Percentiles rank a stretch among this genome's conserved stretches.
phyloP scores from a whole-genome alignment of 2,329 filamentous ascomycete species.

The Paraconiothyrium sp. region DNA sequence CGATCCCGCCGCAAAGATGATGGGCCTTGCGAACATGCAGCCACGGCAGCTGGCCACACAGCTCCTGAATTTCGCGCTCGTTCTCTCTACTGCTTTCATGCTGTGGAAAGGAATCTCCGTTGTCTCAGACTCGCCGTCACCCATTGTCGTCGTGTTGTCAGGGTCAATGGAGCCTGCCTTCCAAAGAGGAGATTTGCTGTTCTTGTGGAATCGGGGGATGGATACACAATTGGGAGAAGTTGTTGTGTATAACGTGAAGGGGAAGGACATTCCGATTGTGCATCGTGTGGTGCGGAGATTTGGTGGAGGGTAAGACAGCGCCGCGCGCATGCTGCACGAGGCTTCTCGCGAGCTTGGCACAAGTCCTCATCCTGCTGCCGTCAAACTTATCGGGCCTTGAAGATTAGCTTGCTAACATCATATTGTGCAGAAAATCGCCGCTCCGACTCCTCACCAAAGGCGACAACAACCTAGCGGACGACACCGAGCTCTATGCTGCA shows the following conservation, averaged over 20 bases:
- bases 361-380: slow-evolving; percentile 4
- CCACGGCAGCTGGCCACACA: slow-evolving; percentile 83
- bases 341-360: slow-evolving; percentile 17
- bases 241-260: slow-evolving; percentile 84
- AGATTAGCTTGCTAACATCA: neutral
- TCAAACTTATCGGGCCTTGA: slow-evolving; percentile 10
- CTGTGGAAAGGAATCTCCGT: slow-evolving; percentile 88
- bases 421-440: slow-evolving; percentile 53
- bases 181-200: slow-evolving; percentile 78
- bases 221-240: slow-evolving; percentile 76
- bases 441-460: slow-evolving; percentile 89
- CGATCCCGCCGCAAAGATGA: slow-evolving; percentile 37
- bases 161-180: slow-evolving; percentile 88
- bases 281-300: slow-evolving; percentile 84
- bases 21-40: slow-evolving; percentile 68
- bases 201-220: slow-evolving; percentile 76
- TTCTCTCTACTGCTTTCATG: slow-evolving; percentile 93
- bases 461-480: slow-evolving; percentile 94
- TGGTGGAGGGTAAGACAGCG: slow-evolving; percentile 62
- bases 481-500: slow-evolving; percentile 87
- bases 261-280: slow-evolving; percentile 97
- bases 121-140: slow-evolving; percentile 69
- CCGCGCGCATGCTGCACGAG: neutral
- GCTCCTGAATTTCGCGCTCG: slow-evolving; percentile 88
- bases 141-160: slow-evolving; percentile 84